These are phyloP conservation scores for Cardamine chenopodiifolia DNA, from an alignment of 345 rosid genomes.

Conservation along the genomic window DNA sequence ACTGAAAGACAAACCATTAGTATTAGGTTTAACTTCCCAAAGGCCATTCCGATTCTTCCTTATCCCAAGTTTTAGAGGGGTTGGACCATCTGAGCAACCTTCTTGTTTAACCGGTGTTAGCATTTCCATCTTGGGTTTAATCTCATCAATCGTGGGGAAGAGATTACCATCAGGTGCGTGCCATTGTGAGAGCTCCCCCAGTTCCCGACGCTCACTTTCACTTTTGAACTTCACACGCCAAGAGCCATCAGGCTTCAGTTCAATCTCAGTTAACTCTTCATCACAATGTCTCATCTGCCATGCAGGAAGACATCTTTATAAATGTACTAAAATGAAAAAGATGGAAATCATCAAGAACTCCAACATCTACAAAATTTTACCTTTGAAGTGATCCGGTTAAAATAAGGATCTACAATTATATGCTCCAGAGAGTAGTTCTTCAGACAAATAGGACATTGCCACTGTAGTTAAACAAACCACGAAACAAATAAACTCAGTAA, in stretches of 20 bases:
- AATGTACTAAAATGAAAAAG: neutral
- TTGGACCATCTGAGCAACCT: conserved; percentile 65
- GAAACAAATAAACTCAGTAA: conserved; percentile 28
- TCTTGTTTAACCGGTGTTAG: conserved; percentile 61
- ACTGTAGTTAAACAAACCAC: conserved; percentile 53
- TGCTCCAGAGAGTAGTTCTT: conserved; percentile 86
- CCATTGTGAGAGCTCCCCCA: conserved; percentile 81
- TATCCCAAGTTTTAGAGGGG: conserved; percentile 83
- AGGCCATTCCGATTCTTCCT: conserved; percentile 74
- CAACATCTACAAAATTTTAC: conserved; percentile 41
- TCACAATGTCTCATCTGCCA: conserved; percentile 77
- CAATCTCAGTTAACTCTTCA: conserved; percentile 80
- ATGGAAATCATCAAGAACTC: neutral
- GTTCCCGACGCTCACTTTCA: conserved; percentile 72
- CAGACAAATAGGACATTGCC: conserved; percentile 97
- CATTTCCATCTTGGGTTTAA: conserved; percentile 53
- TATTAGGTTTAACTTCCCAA: conserved; percentile 79
- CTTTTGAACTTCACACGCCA: conserved; percentile 89
- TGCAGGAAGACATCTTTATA: neutral
- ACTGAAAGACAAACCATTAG: conserved; percentile 60
- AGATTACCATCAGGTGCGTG: conserved; percentile 72
- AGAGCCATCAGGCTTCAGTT: conserved; percentile 91
- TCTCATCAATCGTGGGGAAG: conserved; percentile 42
- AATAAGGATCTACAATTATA: conserved; percentile 82
- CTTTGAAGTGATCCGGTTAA: conserved; percentile 85